These are phyloP conservation scores for Pleurotus tuber-regium DNA, from an alignment of 768 basidiomycete genomes.

Conservation along the genomic window DNA sequence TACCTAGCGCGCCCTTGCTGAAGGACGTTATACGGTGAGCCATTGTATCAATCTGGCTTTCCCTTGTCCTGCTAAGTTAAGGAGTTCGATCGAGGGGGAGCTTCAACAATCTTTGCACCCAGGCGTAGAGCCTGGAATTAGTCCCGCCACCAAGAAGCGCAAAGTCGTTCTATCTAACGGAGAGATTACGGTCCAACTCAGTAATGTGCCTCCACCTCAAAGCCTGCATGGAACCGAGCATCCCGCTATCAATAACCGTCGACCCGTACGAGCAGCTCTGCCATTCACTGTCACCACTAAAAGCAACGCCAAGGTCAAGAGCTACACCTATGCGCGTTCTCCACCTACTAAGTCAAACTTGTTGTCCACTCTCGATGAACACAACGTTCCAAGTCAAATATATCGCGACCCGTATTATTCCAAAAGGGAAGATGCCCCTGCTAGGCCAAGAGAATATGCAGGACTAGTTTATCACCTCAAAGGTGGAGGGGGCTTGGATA, in stretches of 20 bases:
- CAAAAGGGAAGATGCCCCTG: conserved; percentile 64
- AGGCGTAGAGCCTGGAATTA: too few species aligned
- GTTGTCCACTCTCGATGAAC: conserved; percentile 36
- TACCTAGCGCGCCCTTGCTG: too few species aligned
- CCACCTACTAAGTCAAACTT: conserved; percentile 55
- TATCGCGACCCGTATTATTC: conserved; percentile 86
- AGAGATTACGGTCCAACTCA: neutral
- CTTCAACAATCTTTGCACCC: too few species aligned
- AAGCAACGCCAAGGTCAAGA: conserved; percentile 29
- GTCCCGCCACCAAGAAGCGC: neutral
- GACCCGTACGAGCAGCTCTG: conserved; percentile 1
- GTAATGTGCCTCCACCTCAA: too few species aligned
- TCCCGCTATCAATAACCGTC: neutral
- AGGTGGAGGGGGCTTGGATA: conserved; percentile 54
- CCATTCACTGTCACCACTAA: conserved; percentile 16
- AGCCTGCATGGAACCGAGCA: too few species aligned
- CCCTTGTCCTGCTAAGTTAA: too few species aligned
- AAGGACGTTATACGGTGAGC: too few species aligned
- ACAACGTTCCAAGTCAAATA: conserved; percentile 53
- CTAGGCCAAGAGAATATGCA: conserved; percentile 70
- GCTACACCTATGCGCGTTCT: conserved; percentile 43
- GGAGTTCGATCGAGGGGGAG: too few species aligned
- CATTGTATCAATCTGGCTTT: too few species aligned
- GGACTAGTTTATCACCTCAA: conserved; percentile 74
- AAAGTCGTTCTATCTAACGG: neutral